Evolutionary conservation across 345 rosid genomes (phyloP).

Genomic region (Gossypioides kirkii): DNA sequence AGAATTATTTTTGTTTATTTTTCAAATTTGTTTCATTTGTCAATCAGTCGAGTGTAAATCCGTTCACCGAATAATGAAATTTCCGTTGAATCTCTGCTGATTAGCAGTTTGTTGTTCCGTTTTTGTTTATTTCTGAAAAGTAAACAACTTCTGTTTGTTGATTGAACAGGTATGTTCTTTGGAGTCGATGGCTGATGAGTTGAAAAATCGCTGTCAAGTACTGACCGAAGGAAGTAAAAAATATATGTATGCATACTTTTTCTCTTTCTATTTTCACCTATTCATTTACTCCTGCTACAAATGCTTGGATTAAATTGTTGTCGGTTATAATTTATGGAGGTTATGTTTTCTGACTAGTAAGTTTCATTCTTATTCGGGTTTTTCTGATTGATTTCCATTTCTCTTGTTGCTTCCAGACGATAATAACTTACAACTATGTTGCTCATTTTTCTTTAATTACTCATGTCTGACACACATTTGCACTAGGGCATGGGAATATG

Average conservation of each 20-base stretch:
- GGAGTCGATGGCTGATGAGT: conserved; percentile 58
- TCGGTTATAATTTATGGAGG: not conserved
- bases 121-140: not conserved
- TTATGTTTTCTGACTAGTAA: not conserved
- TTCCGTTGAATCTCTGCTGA: not conserved
- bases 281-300: not conserved
- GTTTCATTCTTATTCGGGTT: not conserved
- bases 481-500: not conserved
- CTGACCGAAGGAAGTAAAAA: conserved; percentile 55
- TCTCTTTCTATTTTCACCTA: not conserved
- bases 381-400: not conserved
- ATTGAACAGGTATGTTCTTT: conserved; percentile 45
- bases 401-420: not conserved
- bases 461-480: not conserved
- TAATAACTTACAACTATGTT: not conserved
- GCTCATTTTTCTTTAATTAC: not conserved
- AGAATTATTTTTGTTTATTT: not conserved
- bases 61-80: not conserved
- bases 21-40: not conserved
- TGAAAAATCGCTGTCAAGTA: conserved; percentile 71
- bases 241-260: conserved; percentile 45
- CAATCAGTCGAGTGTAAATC: not conserved
- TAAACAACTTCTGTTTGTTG: conserved; percentile 3
- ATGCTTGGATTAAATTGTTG: not conserved
- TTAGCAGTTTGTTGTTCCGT: not conserved